Evolutionary conservation across 208 protist species (phyloP).

Genomic region (Acanthamoeba castellanii): DNA sequence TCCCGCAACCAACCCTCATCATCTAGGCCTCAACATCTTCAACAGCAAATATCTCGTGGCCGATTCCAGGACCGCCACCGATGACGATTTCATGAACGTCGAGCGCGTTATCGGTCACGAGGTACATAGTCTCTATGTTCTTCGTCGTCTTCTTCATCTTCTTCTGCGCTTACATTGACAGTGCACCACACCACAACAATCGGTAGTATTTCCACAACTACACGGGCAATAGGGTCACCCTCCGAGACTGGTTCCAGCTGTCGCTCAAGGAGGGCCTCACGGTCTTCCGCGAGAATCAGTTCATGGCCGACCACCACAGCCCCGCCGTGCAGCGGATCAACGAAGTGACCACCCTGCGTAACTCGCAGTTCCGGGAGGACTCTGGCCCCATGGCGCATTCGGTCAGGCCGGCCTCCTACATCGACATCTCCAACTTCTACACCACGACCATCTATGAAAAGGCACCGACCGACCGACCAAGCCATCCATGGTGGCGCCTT

Average conservation of each 20-base stretch:
- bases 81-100: conserved; percentile 83
- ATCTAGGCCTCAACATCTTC: conserved; percentile 86
- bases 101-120: conserved; percentile 86
- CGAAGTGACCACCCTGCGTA: conserved; percentile 81
- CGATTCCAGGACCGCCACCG: conserved; percentile 83
- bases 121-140: background rate
- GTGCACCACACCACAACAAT: too few relatives aligned
- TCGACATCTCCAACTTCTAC: conserved; percentile 88
- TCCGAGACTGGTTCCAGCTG: conserved; percentile 89
- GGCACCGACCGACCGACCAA: background rate
- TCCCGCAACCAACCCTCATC: background rate
- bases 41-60: conserved; percentile 84
- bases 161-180: background rate
- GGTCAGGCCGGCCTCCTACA: conserved; percentile 85
- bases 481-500: too few relatives aligned
- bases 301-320: conserved; percentile 85
- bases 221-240: conserved; percentile 89
- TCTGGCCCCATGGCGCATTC: conserved; percentile 81
- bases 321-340: conserved; percentile 84
- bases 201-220: conserved; percentile 90
- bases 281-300: conserved; percentile 89
- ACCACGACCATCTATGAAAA: conserved; percentile 87
- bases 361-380: conserved; percentile 82
- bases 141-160: background rate
- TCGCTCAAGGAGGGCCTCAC: conserved; percentile 90